These are phyloP conservation scores for Chenopodium quinoa DNA, from an alignment of 148 eudicot species.

Conservation along the genomic window DNA sequence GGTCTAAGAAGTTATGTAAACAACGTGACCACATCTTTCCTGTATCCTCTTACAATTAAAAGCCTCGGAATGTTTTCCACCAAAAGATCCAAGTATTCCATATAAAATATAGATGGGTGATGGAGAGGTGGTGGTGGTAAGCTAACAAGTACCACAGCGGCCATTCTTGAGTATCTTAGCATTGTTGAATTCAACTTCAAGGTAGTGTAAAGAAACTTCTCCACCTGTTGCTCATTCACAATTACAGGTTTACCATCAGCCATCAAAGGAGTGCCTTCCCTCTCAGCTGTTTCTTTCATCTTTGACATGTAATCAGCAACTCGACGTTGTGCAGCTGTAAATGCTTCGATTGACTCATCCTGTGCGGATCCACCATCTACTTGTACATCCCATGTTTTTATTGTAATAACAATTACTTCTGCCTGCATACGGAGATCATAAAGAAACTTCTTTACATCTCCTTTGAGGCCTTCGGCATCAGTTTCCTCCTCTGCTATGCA, in stretches of 20 bases:
- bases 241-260: slow-evolving; percentile 76
- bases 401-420: slow-evolving; percentile 86
- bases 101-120: slow-evolving; percentile 85
- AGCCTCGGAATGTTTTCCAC: slow-evolving; percentile 97
- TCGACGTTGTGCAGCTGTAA: slow-evolving; percentile 62
- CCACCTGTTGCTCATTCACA: slow-evolving; percentile 86
- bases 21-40: slow-evolving; percentile 90
- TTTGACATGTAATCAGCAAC: slow-evolving; percentile 51
- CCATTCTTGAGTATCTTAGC: slow-evolving; percentile 84
- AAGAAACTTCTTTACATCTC: slow-evolving; percentile 89
- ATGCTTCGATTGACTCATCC: slow-evolving; percentile 86
- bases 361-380: slow-evolving; percentile 54
- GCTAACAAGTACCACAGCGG: slow-evolving; percentile 93
- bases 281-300: slow-evolving; percentile 60
- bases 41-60: slow-evolving; percentile 84
- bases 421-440: slow-evolving; percentile 97
- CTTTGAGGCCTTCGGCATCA: slow-evolving; percentile 81
- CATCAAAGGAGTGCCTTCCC: slow-evolving; percentile 57
- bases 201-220: slow-evolving; percentile 87
- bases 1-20: slow-evolving; percentile 53
- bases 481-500: slow-evolving; percentile 98
- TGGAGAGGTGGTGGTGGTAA: slow-evolving; percentile 82
- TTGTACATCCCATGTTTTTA: slow-evolving; percentile 82
- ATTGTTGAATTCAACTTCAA: slow-evolving; percentile 83
- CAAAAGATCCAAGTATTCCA: slow-evolving; percentile 97